Evolutionary conservation across 768 basidiomycete species (phyloP).

Genomic region (Hericium erinaceus): DNA sequence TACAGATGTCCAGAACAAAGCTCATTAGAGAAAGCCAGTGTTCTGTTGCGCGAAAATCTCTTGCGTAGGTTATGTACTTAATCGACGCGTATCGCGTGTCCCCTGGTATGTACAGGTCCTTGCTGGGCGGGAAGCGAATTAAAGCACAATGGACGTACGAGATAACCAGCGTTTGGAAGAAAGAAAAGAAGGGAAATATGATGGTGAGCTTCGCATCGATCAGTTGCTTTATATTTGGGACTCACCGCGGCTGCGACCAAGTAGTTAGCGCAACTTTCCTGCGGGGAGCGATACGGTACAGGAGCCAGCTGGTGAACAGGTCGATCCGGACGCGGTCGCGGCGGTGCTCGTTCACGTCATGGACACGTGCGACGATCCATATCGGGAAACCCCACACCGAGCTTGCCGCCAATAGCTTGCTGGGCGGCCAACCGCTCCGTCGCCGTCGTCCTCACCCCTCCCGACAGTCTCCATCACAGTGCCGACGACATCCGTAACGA

Average conservation of each 20-base stretch:
- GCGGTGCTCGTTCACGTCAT: neutral
- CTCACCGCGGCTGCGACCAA: neutral
- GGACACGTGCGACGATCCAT: neutral
- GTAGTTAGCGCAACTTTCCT: too few species aligned
- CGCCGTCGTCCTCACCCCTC: neutral
- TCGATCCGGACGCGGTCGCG: neutral
- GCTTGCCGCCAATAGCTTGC: neutral
- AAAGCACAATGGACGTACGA: neutral
- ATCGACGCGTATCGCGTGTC: neutral
- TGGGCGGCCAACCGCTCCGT: too few species aligned
- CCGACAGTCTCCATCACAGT: neutral
- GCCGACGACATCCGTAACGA: neutral
- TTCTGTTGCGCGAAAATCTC: too few species aligned
- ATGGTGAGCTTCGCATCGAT: neutral
- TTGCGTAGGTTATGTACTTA: too few species aligned
- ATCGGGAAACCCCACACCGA: neutral
- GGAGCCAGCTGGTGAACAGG: neutral
- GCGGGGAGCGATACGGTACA: too few species aligned
- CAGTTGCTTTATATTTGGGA: neutral
- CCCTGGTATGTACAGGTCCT: neutral
- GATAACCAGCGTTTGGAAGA: neutral
- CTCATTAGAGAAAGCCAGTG: conserved; percentile 20
- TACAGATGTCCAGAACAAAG: conserved; percentile 36
- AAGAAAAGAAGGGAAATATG: neutral
- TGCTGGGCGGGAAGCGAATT: neutral